These are phyloP conservation scores for Pyrus pyrifolia DNA, from an alignment of 306 rosid genomes.

Conservation along the genomic window DNA sequence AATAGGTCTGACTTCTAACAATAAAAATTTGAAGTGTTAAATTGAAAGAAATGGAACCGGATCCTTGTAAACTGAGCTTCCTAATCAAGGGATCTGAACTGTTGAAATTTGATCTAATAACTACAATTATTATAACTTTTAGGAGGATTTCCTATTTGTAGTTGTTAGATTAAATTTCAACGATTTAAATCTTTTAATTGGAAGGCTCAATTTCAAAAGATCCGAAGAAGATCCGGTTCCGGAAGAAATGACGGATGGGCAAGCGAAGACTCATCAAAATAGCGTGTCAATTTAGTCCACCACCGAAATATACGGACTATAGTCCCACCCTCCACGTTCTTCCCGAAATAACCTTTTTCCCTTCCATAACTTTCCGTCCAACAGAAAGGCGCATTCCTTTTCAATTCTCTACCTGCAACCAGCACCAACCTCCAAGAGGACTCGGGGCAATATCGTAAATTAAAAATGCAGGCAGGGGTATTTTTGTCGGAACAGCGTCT, in stretches of 20 bases:
- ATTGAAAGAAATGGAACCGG: too few species aligned
- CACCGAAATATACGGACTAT: background rate
- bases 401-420: background rate
- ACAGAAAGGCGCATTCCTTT: background rate
- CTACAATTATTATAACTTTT: too few species aligned
- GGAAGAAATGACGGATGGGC: background rate
- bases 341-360: background rate
- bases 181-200: accelerated
- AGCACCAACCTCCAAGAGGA: background rate
- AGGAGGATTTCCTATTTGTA: too few species aligned
- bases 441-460: background rate
- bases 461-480: background rate
- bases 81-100: too few species aligned
- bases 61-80: too few species aligned
- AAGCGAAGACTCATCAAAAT: background rate
- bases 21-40: too few species aligned
- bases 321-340: background rate
- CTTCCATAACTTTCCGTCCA: background rate
- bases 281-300: background rate
- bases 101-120: too few species aligned
- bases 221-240: too few species aligned
- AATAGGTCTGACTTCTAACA: too few species aligned
- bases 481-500: background rate
- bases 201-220: too few species aligned
- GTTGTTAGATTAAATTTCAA: too few species aligned